phyloP scores from a whole-genome alignment of 1,284 basidiomycete genomes.

The Xanthoconium separans region DNA sequence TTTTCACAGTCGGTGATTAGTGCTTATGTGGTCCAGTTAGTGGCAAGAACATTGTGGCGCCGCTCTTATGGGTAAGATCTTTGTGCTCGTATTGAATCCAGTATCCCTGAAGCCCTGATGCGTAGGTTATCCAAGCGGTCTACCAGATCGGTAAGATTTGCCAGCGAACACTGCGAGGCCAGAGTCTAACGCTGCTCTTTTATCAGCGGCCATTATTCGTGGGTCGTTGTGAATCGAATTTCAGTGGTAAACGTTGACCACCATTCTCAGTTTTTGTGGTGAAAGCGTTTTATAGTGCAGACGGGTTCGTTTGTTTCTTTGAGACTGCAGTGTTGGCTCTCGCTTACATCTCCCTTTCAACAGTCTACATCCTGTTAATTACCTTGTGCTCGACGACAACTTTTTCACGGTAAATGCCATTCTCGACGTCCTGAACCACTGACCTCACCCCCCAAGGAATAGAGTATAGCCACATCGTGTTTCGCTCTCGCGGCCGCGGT shows the following conservation, averaged over 20 bases:
- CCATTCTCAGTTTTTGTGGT: background rate
- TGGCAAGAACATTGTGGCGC: background rate
- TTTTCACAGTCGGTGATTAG: background rate
- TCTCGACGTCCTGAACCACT: no score
- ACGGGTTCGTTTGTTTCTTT: background rate
- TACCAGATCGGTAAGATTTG: no score
- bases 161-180: no score
- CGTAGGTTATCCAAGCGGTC: no score
- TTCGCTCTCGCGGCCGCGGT: background rate
- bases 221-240: background rate
- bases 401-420: no score
- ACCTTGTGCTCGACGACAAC: background rate
- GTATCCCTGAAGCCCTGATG: no score
- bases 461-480: background rate
- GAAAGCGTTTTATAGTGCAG: no score
- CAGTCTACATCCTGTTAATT: no score
- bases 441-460: background rate
- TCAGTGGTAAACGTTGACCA: background rate
- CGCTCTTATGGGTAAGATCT: conserved; percentile 6
- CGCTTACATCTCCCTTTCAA: no score
- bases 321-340: no score
- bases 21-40: background rate
- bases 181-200: background rate
- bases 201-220: background rate
- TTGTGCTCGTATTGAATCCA: no score